Evolutionary conservation across 768 basidiomycete genomes (phyloP).

Genomic region (Porpolomopsis calyptriformis): DNA sequence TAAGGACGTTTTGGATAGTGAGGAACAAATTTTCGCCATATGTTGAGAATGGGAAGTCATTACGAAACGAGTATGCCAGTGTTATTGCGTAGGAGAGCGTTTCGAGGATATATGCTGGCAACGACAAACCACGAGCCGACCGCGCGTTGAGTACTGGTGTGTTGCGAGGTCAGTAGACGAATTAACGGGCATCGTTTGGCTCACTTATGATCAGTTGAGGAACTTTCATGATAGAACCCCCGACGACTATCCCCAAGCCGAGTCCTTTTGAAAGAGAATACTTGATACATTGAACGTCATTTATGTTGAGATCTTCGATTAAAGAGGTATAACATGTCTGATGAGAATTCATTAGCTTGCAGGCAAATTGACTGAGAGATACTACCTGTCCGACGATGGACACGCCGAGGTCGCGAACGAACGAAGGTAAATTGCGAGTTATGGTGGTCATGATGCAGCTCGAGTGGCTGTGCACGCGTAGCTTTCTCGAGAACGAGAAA

Average conservation of each 20-base stretch:
- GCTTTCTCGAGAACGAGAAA: too few relatives aligned
- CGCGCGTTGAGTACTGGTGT: slow-evolving; percentile 52
- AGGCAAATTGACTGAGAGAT: background rate
- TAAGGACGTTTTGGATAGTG: slow-evolving; percentile 76
- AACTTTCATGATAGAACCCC: slow-evolving; percentile 91
- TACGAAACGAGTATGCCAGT: slow-evolving; percentile 75
- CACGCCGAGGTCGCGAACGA: slow-evolving; percentile 70
- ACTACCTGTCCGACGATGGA: slow-evolving; percentile 73
- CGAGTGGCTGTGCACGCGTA: slow-evolving; percentile 1
- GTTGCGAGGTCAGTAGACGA: background rate
- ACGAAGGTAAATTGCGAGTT: slow-evolving; percentile 78
- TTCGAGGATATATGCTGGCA: slow-evolving; percentile 82
- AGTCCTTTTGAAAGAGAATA: slow-evolving; percentile 87
- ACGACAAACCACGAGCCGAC: slow-evolving; percentile 80
- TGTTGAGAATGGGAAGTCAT: slow-evolving; percentile 88
- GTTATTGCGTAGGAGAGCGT: slow-evolving; percentile 87
- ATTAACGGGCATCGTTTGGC: slow-evolving; percentile 17
- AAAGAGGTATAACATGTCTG: slow-evolving; percentile 88
- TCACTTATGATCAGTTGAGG: slow-evolving; percentile 83
- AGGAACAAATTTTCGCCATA: slow-evolving; percentile 98
- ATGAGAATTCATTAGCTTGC: background rate
- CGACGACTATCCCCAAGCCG: slow-evolving; percentile 85
- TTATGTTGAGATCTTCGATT: slow-evolving; percentile 73
- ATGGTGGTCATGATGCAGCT: slow-evolving; percentile 56
- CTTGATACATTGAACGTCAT: slow-evolving; percentile 76